Base-by-base conservation (phyloP, 108 stramenopile genomes). In the Ochromonas danica region DNA sequence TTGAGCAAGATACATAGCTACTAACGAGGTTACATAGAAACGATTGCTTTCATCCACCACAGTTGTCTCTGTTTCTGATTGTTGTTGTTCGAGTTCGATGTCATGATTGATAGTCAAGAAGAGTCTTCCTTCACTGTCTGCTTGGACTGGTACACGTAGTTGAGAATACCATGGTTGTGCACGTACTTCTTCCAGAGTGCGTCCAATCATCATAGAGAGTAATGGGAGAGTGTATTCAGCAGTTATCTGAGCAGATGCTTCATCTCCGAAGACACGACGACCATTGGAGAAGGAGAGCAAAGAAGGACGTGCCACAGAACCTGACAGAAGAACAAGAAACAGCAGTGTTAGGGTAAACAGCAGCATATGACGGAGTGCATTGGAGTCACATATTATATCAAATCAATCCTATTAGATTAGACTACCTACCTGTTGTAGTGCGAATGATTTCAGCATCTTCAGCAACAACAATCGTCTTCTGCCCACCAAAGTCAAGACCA, bases 401-500 rank as follows among this genome's bases (percentile, higher is more conserved):
- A 17, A 10, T 57, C 17, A 57, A 57, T 57, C 51, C 10, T 10
- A 17, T 10, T 17, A 17, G 10, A 22, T 22, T 17, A 17, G 10
- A 10, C 17, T 22, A 57, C 51, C 22, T 57, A 38, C 67, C 67
- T 31, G 67, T 70, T 31, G 67, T 31, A 31, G 67, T 70, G 22
- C 36, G 67, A 40, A 70, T 40, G 36, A 38, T 70, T 40, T 70
- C 67, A 40, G 22, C 67, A 22, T 70, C 67, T 31, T 70, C 67
- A 22, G 67, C 67, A 70, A 70, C 39, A 40, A 70, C 33, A 10
- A 70, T 40, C 36, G 67, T 70, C 40, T 70, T 70, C 67, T 70
- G 67, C 17, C 17, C 67, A 38, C 67, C 67, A 10, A 57, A 22
- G 51, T 57, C 51, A 57, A 57, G 51, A 17, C 51, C 51, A 22